A percentile compares a stretch with the other conserved stretches of the same genome.
Evolutionary conservation across 1,139 yeast genomes (phyloP).

Genomic region (Candida freyschussii): DNA sequence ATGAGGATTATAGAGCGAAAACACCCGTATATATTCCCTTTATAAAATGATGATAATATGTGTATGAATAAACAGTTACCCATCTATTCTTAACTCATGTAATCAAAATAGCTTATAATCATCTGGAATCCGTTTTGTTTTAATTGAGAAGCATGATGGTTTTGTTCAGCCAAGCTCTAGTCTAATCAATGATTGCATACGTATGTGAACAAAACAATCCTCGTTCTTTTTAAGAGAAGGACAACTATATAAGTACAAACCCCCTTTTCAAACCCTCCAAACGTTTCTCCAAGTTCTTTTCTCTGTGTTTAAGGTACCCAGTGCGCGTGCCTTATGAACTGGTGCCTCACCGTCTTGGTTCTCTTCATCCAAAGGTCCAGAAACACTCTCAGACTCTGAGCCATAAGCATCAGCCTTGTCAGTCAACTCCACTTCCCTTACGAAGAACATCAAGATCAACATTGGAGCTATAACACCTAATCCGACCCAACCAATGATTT

Average conservation of each 20-base stretch:
- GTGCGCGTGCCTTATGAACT: neutral
- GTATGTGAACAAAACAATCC: neutral
- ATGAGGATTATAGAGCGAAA: slow-evolving; percentile 44
- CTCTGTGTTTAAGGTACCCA: slow-evolving; percentile 3
- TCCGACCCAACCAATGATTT: slow-evolving; percentile 26
- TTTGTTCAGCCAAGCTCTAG: too few species aligned
- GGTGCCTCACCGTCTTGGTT: neutral
- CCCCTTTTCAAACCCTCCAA: slow-evolving; percentile 12
- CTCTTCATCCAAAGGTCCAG: slow-evolving; percentile 3
- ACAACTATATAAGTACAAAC: neutral
- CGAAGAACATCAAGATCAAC: slow-evolving; percentile 24
- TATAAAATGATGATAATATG: slow-evolving; percentile 27
- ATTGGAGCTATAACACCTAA: slow-evolving; percentile 24
- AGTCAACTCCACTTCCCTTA: slow-evolving; percentile 21
- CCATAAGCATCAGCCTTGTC: slow-evolving; percentile 17
- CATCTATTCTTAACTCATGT: too few species aligned
- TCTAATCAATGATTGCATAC: too few species aligned
- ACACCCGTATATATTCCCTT: slow-evolving; percentile 66
- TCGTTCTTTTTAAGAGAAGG: neutral
- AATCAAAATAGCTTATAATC: too few species aligned
- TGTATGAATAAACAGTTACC: too few species aligned
- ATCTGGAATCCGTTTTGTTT: neutral
- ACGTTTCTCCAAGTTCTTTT: slow-evolving; percentile 20
- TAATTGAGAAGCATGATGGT: neutral
- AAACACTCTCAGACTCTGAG: slow-evolving; percentile 8